Evolutionary conservation across 176 grass and related monocot species (phyloP).

Genomic region (Aegilops speltoides): DNA sequence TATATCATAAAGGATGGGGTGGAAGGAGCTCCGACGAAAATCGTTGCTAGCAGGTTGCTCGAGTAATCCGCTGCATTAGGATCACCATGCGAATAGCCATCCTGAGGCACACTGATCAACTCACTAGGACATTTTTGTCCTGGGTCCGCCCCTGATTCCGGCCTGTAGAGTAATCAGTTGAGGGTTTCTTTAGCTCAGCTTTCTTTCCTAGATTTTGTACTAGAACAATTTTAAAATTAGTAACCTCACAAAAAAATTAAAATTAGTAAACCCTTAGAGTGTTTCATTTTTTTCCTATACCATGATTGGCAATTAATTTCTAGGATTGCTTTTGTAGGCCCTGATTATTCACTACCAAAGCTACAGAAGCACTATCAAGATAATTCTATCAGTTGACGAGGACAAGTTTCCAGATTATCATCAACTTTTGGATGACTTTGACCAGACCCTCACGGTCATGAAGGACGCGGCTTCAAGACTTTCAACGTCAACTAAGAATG

Average conservation of each 20-base stretch:
- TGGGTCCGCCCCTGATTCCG: no score
- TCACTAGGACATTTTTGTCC: no score
- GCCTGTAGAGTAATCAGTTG: not conserved
- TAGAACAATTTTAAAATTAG: no score
- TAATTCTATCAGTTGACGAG: constrained; percentile 53
- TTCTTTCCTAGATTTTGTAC: not conserved
- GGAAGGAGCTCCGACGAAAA: no score
- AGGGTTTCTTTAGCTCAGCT: not conserved
- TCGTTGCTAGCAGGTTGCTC: no score
- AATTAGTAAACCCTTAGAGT: no score
- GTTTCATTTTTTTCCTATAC: not conserved
- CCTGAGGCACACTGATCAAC: no score
- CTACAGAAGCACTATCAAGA: constrained; percentile 58
- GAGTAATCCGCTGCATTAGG: no score
- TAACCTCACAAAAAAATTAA: no score
- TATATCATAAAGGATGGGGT: no score
- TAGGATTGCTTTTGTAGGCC: constrained; percentile 29
- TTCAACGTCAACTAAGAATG: not conserved
- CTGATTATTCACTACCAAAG: constrained; percentile 56
- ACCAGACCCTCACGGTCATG: constrained; percentile 38
- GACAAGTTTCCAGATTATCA: constrained; percentile 34
- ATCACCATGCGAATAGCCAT: no score
- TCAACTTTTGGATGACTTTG: constrained; percentile 52
- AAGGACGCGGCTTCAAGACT: not conserved
- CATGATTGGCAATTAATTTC: not conserved